Conservation (phyloP, 225 moss, liverwort and hornwort genomes). For the Polytrichum formosum region DNA sequence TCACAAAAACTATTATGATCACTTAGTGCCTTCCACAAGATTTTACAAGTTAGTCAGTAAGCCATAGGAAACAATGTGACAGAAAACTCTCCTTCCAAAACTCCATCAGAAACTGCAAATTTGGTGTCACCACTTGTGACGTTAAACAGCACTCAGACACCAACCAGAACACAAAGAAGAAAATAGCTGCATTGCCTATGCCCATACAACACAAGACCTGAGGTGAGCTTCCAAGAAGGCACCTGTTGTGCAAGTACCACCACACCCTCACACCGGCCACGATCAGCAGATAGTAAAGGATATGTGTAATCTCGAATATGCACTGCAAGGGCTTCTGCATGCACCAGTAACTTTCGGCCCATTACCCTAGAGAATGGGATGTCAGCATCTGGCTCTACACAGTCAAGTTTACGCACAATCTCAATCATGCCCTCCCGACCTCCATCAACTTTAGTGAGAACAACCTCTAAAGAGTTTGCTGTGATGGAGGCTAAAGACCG, state of each 20-base stretch:
- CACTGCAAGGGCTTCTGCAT: constrained; percentile 59
- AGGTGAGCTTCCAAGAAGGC: not conserved
- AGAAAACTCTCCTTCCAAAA: no score
- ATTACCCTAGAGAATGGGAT: constrained; percentile 80
- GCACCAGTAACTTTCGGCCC: constrained; percentile 68
- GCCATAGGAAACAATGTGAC: no score
- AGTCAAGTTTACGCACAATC: constrained; percentile 65
- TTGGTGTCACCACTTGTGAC: no score
- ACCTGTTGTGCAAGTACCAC: constrained; percentile 86
- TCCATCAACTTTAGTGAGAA: constrained; percentile 72
- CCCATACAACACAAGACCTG: no score
- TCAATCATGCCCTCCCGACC: constrained; percentile 74
- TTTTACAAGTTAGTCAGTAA: no score
- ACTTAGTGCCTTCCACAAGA: not conserved
- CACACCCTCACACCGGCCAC: constrained; percentile 71
- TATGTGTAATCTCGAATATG: constrained; percentile 75
- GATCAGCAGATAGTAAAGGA: constrained; percentile 70
- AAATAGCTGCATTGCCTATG: no score
- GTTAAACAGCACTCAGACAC: not conserved
- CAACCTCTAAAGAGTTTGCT: constrained; percentile 59
- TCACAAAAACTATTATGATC: no score
- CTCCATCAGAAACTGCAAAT: no score
- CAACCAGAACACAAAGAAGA: no score
- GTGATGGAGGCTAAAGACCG: constrained; percentile 72
- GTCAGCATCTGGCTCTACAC: constrained; percentile 60